Conservation (phyloP, 108 stramenopile species). For the Cyclotella baltica region DNA sequence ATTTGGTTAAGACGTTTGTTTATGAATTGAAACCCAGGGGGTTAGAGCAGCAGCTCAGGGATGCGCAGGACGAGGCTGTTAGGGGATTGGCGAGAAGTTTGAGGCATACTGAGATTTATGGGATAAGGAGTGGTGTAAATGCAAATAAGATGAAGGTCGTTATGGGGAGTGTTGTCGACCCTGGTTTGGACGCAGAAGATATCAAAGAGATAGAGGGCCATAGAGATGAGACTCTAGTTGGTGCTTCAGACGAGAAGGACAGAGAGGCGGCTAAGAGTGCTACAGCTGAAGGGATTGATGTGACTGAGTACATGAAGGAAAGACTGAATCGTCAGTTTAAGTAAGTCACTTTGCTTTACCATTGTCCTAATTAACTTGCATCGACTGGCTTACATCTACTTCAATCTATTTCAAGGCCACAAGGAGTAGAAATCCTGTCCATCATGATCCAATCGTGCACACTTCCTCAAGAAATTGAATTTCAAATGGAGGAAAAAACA, state of each 20-base stretch:
- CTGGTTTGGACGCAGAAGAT: neutral
- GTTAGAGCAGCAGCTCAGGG: conserved; percentile 64
- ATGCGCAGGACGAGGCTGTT: conserved; percentile 56
- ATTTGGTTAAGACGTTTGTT: too few species aligned
- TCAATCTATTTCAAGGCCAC: conserved; percentile 28
- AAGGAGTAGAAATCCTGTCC: conserved; percentile 37
- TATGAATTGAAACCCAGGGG: conserved; percentile 56
- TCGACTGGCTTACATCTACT: too few species aligned
- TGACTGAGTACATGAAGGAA: conserved; percentile 45
- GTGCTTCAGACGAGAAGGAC: conserved; percentile 11
- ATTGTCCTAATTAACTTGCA: too few species aligned
- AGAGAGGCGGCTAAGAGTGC: conserved; percentile 4
- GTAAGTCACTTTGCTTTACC: too few species aligned
- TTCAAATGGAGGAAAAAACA: conserved; percentile 61
- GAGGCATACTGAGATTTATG: conserved; percentile 63
- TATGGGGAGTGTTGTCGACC: conserved; percentile 2
- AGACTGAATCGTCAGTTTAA: conserved; percentile 54
- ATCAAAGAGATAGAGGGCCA: conserved; percentile 2
- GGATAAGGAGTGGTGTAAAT: conserved; percentile 37
- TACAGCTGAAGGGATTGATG: conserved; percentile 18
- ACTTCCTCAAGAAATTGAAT: conserved; percentile 52
- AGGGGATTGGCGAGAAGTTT: conserved; percentile 48
- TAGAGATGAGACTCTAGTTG: conserved; percentile 24
- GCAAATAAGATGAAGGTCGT: conserved; percentile 6
- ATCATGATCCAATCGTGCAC: conserved; percentile 61